Base-by-base conservation (phyloP, 805 yeast genomes). In the Candida michaelii region DNA sequence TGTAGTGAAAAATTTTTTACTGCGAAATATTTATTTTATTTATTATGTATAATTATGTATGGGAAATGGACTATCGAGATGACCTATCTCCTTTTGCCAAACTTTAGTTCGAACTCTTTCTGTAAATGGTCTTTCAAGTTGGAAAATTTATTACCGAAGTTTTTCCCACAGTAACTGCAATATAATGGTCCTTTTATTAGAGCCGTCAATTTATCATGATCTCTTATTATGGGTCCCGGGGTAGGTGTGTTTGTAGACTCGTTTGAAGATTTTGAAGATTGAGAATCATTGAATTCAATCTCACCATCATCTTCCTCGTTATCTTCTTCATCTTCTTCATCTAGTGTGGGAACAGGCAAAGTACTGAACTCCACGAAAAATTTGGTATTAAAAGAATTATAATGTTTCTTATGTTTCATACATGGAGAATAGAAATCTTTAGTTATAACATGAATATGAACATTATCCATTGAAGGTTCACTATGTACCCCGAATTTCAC, bases 391-490 rank as follows among this genome's bases (percentile, higher is more conserved):
- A 87, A 87, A 3, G 89, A 81, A 54, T 82, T 82, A 59, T 79
- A 86, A 59, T 87, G 95, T 42, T 69, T 73, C 45, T 73, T 77
- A 50, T 79, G 67, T 57, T 85, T 86, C 63, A 86, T 43, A 18
- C 67, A 53, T 0, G 62, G 63, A 8, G 85, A 77, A 49, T 66
- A 53, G 53, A 83, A 74, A 59, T 87, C 95, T 37, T 64, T 67
- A 0, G 89, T 80, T 36, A 87, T 69, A 17, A 87, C 78, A 63
- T 87, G 95, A 14, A 87, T 65, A 54, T 87, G 95, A 34, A 86
- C 52, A 56, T 87, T 85, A 30, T 60, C 62, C 73, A 86, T 57
- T 0, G 89, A 82, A 2, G 95, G 95, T 2, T 73, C 73, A 4
- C 85, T 60, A 60, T 87, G 95, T 18, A 85, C 72, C 0, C 95